Evolutionary conservation across 2,329 filamentous ascomycete genomes (phyloP).

Genomic region (Penicillium sp.): DNA sequence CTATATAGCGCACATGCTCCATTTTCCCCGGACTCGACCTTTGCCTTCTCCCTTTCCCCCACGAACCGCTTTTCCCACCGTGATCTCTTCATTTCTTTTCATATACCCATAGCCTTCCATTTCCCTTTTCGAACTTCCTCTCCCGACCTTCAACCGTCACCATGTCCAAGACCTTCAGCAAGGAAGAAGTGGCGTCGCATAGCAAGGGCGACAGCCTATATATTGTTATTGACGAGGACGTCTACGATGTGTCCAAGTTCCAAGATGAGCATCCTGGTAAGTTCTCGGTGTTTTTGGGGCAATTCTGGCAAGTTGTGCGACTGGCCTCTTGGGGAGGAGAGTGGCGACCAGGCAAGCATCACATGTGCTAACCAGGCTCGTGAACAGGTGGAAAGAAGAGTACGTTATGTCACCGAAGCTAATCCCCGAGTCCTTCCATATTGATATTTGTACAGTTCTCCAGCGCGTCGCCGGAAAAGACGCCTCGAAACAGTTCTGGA

Average conservation of each 20-base stretch:
- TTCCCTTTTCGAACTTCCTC: conserved; percentile 6
- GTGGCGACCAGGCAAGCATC: neutral
- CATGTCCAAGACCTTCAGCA: conserved; percentile 87
- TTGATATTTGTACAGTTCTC: conserved; percentile 50
- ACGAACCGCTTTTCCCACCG: conserved; percentile 11
- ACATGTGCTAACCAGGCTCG: conserved; percentile 19
- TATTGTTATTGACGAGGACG: conserved; percentile 90
- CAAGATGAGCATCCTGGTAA: conserved; percentile 72
- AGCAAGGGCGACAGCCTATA: conserved; percentile 83
- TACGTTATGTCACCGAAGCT: conserved; percentile 37
- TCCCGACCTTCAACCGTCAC: conserved; percentile 25
- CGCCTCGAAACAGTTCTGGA: conserved; percentile 67
- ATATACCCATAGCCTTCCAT: conserved; percentile 1
- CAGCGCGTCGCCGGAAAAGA: conserved; percentile 65
- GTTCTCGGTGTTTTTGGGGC: conserved; percentile 10
- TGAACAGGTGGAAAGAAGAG: conserved; percentile 66
- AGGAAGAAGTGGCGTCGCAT: conserved; percentile 83
- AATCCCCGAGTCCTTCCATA: conserved; percentile 4
- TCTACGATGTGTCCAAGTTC: conserved; percentile 90
- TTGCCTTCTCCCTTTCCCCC: conserved; percentile 12
- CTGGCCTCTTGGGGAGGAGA: no score
- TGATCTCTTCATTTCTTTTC: conserved; percentile 8
- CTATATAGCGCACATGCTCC: conserved; percentile 22
- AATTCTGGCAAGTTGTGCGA: no score
- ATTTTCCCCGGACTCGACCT: conserved; percentile 23